phyloP scores from a whole-genome alignment of 1,139 yeast genomes.

The Suhomyces wounanorum region DNA sequence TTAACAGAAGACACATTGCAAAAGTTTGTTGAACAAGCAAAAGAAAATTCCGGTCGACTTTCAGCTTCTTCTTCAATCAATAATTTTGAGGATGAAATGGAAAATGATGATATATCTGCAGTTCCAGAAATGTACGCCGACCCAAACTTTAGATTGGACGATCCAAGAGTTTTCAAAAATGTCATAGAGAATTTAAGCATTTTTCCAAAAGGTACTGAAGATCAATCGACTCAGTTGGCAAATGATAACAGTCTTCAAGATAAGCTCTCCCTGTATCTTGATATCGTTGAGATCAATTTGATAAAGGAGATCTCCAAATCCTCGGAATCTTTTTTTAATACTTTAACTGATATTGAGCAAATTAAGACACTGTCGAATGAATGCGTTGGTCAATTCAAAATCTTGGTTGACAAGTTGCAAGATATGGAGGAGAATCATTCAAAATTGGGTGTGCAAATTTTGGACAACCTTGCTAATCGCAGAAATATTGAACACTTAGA shows the following conservation, averaged over 20 bases:
- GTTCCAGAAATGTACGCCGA: slow-evolving; percentile 74
- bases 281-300: slow-evolving; percentile 77
- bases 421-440: slow-evolving; percentile 53
- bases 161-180: slow-evolving; percentile 78
- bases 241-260: slow-evolving; percentile 71
- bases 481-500: slow-evolving; percentile 65
- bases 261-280: slow-evolving; percentile 77
- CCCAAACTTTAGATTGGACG: slow-evolving; percentile 75
- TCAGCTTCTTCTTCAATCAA: slow-evolving; percentile 20
- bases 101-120: slow-evolving; percentile 24
- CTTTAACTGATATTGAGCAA: slow-evolving; percentile 72
- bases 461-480: slow-evolving; percentile 54
- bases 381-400: slow-evolving; percentile 51
- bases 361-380: slow-evolving; percentile 59
- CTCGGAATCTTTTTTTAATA: slow-evolving; percentile 80
- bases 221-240: slow-evolving; percentile 11
- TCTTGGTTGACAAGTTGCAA: slow-evolving; percentile 44
- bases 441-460: slow-evolving; percentile 51
- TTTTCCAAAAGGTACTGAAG: slow-evolving; percentile 26
- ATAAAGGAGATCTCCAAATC: slow-evolving; percentile 83
- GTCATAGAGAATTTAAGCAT: slow-evolving; percentile 62
- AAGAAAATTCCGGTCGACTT: slow-evolving; percentile 12
- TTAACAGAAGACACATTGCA: slow-evolving; percentile 53
- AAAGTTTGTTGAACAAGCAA: slow-evolving; percentile 32
- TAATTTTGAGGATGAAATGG: slow-evolving; percentile 16